Evolutionary conservation across 441 rosid species (phyloP).

Genomic region (Erysimum pusillum): DNA sequence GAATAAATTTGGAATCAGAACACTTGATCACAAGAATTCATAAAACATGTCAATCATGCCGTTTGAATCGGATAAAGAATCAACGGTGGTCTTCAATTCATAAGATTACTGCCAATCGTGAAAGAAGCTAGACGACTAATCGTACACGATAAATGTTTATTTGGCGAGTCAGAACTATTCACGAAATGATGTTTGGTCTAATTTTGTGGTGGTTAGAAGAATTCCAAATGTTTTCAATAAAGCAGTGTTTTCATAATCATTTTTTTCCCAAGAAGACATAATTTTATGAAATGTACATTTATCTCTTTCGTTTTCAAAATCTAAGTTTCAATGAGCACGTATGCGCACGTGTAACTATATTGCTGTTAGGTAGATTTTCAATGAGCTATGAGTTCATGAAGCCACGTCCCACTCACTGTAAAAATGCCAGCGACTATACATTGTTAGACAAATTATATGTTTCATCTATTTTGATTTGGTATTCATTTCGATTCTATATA

Average conservation of each 20-base stretch:
- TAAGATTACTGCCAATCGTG: constrained; percentile 19
- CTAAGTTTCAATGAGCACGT: neutral
- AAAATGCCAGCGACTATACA: neutral
- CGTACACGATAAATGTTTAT: neutral
- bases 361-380: neutral
- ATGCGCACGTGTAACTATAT: constrained; percentile 14
- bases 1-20: constrained; percentile 7
- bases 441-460: too few relatives aligned
- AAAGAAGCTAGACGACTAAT: neutral
- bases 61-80: constrained; percentile 5
- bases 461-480: too few relatives aligned
- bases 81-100: constrained; percentile 5
- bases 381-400: neutral
- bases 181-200: constrained; percentile 30
- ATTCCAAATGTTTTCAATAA: neutral
- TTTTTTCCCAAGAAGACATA: neutral
- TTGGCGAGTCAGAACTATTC: constrained; percentile 24
- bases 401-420: neutral
- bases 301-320: neutral
- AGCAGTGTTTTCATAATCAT: neutral
- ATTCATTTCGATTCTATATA: too few relatives aligned
- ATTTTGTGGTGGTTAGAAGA: neutral
- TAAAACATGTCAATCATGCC: constrained; percentile 14
- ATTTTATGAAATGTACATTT: neutral
- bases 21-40: neutral